Evolutionary conservation across 768 basidiomycete species (phyloP), one percentile per base, ranked within the genome.

Genomic region (Leucosporidium scottii): DNA sequence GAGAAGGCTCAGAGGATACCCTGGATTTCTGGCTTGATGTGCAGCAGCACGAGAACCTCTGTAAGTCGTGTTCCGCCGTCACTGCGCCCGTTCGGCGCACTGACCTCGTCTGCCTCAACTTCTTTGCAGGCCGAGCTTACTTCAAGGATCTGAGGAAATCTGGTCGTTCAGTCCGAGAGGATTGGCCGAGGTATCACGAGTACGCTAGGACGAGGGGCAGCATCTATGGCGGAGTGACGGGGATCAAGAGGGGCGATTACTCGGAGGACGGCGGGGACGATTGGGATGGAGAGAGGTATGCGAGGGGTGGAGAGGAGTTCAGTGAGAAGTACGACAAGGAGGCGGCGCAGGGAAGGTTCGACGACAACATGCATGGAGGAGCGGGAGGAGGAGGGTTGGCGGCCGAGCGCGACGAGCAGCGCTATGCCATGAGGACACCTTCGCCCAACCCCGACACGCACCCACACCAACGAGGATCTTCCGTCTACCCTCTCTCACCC

Each of bases 11-110:
- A 63, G 94, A 98, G 77, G 96, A 99, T 78, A 89, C 93, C 59
- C 81, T 99, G 55, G 96, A 99, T 78, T 98, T 98, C 75, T 98
- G 94, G 93, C 84, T 99, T 34, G 96, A 99, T 78, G 96, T 98
- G 9, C 93, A 96, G 74, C 96, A 98, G 80, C 96, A 99, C 78
- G 96, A 98, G 81, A 97, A 97, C 77, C 85, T 99, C 44, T 51
- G 50, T 31, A 8, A 4, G 20, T 5, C 31, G 28, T 31, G 18
- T 9, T 5, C 36, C 10, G 25, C 9, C 2, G 5, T 2, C 25
- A 25, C 57, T 44, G 39, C 39, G 39, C 39, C 8, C 39, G 39
- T 44, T 44, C 39, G 39, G 39, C 39, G 51, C 51, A 53, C 51
- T 53, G n/a, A 53, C 51, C 51, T 27, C 51, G 51, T 27, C 51